Evolutionary conservation across 805 yeast genomes (phyloP).

Genomic region (Jamesozyma hellenica): DNA sequence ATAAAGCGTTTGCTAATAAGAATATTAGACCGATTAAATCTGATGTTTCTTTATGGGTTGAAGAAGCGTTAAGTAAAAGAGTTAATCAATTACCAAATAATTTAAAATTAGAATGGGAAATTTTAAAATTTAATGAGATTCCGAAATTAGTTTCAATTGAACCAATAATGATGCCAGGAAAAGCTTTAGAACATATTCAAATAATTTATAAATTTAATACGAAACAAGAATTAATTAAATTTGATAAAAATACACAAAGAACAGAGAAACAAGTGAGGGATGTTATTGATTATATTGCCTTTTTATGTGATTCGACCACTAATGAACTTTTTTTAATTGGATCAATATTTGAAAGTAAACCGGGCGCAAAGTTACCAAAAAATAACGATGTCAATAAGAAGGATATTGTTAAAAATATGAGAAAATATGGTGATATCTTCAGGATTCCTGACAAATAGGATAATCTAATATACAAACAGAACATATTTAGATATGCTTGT

Average conservation of each 20-base stretch:
- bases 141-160: constrained; percentile 70
- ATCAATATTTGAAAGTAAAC: constrained; percentile 51
- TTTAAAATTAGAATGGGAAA: constrained; percentile 62
- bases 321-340: constrained; percentile 53
- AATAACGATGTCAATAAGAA: constrained; percentile 17
- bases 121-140: constrained; percentile 53
- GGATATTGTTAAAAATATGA: constrained; percentile 24
- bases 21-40: constrained; percentile 39
- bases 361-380: constrained; percentile 31
- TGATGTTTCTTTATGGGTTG: constrained; percentile 51
- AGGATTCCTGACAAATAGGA: constrained; percentile 9
- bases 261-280: constrained; percentile 41
- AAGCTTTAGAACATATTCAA: constrained; percentile 47
- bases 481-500: too few relatives aligned
- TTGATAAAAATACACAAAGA: constrained; percentile 36
- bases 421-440: constrained; percentile 24
- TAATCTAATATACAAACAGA: too few relatives aligned
- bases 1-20: constrained; percentile 64
- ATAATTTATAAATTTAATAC: constrained; percentile 55
- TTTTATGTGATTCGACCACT: constrained; percentile 50
- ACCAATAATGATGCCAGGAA: constrained; percentile 50
- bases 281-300: constrained; percentile 51
- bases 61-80: constrained; percentile 45
- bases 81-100: constrained; percentile 46
- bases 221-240: constrained; percentile 44